Evolutionary conservation across 2,329 filamentous ascomycete species (phyloP).

Genomic region (Phialophora macrospora): DNA sequence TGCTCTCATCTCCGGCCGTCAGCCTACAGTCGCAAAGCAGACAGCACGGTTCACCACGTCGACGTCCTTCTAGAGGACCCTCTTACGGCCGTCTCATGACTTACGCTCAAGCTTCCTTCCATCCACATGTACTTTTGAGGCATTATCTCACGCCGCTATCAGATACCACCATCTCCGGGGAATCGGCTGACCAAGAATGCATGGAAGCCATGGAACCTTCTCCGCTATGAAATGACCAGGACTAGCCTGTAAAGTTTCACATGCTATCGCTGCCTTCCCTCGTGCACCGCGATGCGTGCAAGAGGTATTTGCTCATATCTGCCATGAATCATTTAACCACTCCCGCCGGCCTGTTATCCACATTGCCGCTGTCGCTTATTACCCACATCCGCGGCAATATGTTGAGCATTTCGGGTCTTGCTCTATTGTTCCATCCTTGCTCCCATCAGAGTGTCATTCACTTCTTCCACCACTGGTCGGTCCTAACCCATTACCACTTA

Average conservation of each 20-base stretch:
- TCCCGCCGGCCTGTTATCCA: neutral
- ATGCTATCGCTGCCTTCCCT: neutral
- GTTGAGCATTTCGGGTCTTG: neutral
- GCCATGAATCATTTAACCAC: neutral
- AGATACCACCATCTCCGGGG: neutral
- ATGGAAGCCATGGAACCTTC: slow-evolving; percentile 11
- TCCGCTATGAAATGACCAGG: neutral
- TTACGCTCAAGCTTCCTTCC: no score
- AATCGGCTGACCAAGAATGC: slow-evolving; percentile 7
- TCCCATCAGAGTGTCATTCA: neutral
- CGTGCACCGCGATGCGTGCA: no score
- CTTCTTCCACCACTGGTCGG: neutral
- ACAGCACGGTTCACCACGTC: neutral
- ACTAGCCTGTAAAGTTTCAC: neutral
- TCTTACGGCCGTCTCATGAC: neutral
- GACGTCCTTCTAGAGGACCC: neutral
- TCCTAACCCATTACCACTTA: slow-evolving; percentile 40
- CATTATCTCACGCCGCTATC: slow-evolving; percentile 2
- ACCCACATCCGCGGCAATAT: neutral
- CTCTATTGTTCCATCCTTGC: neutral
- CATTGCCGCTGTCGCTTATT: neutral
- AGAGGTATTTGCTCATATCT: neutral
- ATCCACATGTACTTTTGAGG: neutral
- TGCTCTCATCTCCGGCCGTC: neutral
- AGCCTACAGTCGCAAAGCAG: neutral